Evolutionary conservation across 2,329 filamentous ascomycete species (phyloP).

Genomic region (Penicillium nordicum): DNA sequence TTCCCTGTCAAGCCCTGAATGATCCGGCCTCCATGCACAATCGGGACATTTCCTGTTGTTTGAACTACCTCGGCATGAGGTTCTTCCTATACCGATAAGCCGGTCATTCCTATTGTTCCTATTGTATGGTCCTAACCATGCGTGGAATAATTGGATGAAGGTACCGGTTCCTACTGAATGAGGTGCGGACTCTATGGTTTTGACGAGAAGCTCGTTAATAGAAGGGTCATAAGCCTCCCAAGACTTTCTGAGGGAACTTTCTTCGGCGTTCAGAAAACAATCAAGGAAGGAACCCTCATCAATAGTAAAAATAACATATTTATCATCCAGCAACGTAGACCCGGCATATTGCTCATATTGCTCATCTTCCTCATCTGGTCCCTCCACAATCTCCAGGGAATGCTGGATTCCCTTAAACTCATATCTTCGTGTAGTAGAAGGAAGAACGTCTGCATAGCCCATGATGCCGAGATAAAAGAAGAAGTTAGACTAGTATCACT

Average conservation of each 20-base stretch:
- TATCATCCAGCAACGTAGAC: too few species aligned
- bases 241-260: too few species aligned
- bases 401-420: not conserved
- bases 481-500: too few species aligned
- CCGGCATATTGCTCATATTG: too few species aligned
- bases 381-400: not conserved
- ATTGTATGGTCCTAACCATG: too few species aligned
- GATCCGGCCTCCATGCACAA: not conserved
- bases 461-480: not conserved
- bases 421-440: not conserved
- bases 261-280: not conserved
- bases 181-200: too few species aligned
- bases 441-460: not conserved
- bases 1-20: not conserved
- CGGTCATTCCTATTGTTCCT: too few species aligned
- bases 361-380: not conserved
- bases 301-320: not conserved
- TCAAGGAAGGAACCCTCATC: not conserved
- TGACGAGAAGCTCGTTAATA: too few species aligned
- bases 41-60: not conserved
- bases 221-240: too few species aligned
- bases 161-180: too few species aligned
- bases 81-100: too few species aligned
- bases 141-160: rapidly evolving
- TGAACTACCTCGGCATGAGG: not conserved